A percentile compares a stretch with the other conserved stretches of the same genome.
Conservation (phyloP, 2,329 filamentous ascomycete genomes). For the Torrubiellomyces zombiae region DNA sequence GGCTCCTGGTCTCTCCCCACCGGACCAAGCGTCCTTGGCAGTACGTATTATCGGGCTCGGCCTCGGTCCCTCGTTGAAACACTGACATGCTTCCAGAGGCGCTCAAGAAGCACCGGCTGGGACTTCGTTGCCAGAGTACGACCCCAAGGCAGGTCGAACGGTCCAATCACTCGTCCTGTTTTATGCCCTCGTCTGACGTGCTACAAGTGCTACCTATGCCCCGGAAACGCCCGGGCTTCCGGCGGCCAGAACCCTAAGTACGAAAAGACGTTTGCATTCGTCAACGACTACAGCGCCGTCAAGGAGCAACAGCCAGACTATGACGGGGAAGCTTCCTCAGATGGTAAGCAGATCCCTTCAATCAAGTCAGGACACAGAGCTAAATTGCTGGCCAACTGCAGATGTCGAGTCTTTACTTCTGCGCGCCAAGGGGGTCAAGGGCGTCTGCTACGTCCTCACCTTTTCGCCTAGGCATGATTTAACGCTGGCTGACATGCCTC, state of each 20-base stretch:
- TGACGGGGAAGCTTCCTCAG: slow-evolving; percentile 20
- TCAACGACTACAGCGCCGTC: slow-evolving; percentile 95
- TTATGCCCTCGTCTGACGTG: slow-evolving; percentile 5
- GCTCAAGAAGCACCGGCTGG: slow-evolving; percentile 59
- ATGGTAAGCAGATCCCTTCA: slow-evolving; percentile 12
- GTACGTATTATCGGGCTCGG: too few relatives aligned
- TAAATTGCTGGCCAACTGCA: slow-evolving; percentile 12
- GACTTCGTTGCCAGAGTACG: slow-evolving; percentile 60
- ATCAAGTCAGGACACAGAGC: neutral
- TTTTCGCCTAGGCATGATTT: slow-evolving; percentile 84
- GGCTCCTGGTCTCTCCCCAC: slow-evolving; percentile 90
- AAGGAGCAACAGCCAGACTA: slow-evolving; percentile 87
- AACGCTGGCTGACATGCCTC: slow-evolving; percentile 77
- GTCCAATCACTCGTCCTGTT: too few relatives aligned
- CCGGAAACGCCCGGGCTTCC: slow-evolving; percentile 73
- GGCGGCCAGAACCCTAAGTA: slow-evolving; percentile 81
- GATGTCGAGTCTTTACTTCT: slow-evolving; percentile 63
- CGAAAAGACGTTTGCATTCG: slow-evolving; percentile 75
- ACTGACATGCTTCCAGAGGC: slow-evolving; percentile 36
- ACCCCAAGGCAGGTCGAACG: slow-evolving; percentile 46
- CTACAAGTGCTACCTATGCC: slow-evolving; percentile 79
- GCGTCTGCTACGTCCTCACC: slow-evolving; percentile 92
- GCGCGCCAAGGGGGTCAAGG: slow-evolving; percentile 70
- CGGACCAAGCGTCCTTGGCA: slow-evolving; percentile 96
- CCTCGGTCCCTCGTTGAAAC: too few relatives aligned